Evolutionary conservation across 1,284 basidiomycete species (phyloP).

Genomic region (Hymenochaete sp.): DNA sequence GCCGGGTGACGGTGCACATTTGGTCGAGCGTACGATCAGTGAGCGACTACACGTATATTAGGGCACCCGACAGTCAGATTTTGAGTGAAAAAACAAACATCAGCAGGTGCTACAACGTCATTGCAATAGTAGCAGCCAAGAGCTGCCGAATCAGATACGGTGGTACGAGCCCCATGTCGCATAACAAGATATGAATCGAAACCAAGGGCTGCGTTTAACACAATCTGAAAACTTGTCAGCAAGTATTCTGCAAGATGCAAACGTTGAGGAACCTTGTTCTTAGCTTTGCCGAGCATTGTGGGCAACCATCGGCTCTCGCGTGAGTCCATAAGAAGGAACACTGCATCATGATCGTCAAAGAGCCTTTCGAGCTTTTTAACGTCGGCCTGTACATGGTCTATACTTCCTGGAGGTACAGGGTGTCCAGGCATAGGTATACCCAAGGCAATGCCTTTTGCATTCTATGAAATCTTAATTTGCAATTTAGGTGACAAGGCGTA

Average conservation of each 20-base stretch:
- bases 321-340: conserved; percentile 97
- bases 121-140: conserved; percentile 98
- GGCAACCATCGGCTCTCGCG: conserved; percentile 95
- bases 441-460: conserved; percentile 67
- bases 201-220: conserved; percentile 91
- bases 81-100: conserved; percentile 46
- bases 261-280: conserved; percentile 59
- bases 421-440: conserved; percentile 98
- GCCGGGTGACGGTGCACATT: conserved; percentile 99
- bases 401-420: conserved; percentile 58
- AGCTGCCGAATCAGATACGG: conserved; percentile 19
- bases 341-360: conserved; percentile 76
- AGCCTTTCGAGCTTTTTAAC: conserved; percentile 69
- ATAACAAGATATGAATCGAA: conserved; percentile 97
- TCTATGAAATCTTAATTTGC: too few species aligned
- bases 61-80: background rate
- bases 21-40: conserved; percentile 94
- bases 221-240: conserved; percentile 44
- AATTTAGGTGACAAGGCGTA: too few species aligned
- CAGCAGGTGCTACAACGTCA: conserved; percentile 92
- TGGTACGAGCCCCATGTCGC: conserved; percentile 76
- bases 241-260: background rate
- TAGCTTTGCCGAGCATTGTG: conserved; percentile 76
- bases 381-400: conserved; percentile 55
- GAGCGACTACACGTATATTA: conserved; percentile 83